Percentiles rank a stretch among this genome's conserved stretches.
phyloP scores from a whole-genome alignment of 768 basidiomycete species.

The Phylloporus scabripes region DNA sequence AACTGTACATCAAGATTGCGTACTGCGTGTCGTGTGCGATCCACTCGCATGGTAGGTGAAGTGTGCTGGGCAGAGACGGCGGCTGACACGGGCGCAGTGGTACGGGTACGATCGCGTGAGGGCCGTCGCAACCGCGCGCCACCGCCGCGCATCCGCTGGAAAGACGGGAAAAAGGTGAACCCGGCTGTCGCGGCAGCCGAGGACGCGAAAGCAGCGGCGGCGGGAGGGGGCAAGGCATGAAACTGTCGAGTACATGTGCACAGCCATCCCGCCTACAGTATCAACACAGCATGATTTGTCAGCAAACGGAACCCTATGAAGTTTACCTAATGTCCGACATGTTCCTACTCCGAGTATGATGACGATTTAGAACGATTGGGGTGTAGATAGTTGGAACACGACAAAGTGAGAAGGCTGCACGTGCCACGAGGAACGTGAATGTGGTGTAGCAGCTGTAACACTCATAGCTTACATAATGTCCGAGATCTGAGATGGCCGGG shows the following conservation, averaged over 20 bases:
- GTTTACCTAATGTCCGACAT: background rate
- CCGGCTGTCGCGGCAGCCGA: slow-evolving; percentile 91
- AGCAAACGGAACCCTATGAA: background rate
- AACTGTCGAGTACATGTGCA: slow-evolving; percentile 9
- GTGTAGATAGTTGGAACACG: no score
- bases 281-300: no score
- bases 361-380: no score
- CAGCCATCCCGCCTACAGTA: background rate
- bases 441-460: no score
- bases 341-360: no score
- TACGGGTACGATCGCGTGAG: slow-evolving; percentile 94
- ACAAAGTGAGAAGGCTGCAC: no score
- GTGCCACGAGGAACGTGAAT: no score
- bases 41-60: slow-evolving; percentile 81
- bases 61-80: background rate
- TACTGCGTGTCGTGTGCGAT: slow-evolving; percentile 99
- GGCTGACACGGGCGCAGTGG: slow-evolving; percentile 52
- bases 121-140: slow-evolving; percentile 97
- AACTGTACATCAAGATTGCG: slow-evolving; percentile 96
- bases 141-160: slow-evolving; percentile 93
- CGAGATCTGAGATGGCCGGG: background rate
- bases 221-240: slow-evolving; percentile 47
- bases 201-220: slow-evolving; percentile 69
- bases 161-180: slow-evolving; percentile 94
- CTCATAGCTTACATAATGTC: background rate